phyloP scores from a whole-genome alignment of 495 filamentous ascomycete species.

The Hyaloscypha variabilis region DNA sequence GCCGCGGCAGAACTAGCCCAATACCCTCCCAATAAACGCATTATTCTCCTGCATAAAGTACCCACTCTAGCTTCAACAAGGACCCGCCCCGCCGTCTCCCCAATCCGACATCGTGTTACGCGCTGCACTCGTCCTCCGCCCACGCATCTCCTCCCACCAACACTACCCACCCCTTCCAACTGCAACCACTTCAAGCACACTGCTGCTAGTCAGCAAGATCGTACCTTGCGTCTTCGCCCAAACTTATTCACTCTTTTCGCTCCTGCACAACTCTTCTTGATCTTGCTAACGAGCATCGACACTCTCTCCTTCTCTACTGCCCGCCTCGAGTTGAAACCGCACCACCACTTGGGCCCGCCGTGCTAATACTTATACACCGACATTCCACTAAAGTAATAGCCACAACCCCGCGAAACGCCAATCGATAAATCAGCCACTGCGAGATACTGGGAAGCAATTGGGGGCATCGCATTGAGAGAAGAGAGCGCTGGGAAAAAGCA shows the following conservation, averaged over 20 bases:
- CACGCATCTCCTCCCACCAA: slow-evolving; percentile 23
- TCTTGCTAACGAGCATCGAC: slow-evolving; percentile 23
- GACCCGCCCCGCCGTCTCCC: slow-evolving; percentile 15
- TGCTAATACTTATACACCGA: slow-evolving; percentile 5
- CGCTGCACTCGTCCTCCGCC: slow-evolving; percentile 27
- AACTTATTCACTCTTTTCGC: slow-evolving; percentile 14
- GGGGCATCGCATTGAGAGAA: neutral
- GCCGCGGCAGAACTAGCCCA: neutral
- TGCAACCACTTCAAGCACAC: neutral
- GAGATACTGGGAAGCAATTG: neutral
- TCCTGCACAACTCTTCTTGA: slow-evolving; percentile 15
- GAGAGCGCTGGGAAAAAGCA: neutral
- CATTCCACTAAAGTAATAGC: slow-evolving; percentile 19
- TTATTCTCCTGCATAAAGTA: slow-evolving; percentile 21
- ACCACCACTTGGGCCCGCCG: neutral
- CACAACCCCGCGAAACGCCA: slow-evolving; percentile 17
- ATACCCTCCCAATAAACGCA: slow-evolving; percentile 11
- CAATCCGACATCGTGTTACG: slow-evolving; percentile 31
- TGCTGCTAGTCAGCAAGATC: slow-evolving; percentile 25
- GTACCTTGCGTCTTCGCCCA: slow-evolving; percentile 28
- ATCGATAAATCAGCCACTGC: neutral
- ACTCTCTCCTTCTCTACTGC: slow-evolving; percentile 1
- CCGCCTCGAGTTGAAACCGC: slow-evolving; percentile 2
- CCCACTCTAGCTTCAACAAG: slow-evolving; percentile 24
- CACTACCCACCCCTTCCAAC: slow-evolving; percentile 3